Conservation (phyloP, 1,284 basidiomycete genomes). For the Ganoderma leucocontextum region DNA sequence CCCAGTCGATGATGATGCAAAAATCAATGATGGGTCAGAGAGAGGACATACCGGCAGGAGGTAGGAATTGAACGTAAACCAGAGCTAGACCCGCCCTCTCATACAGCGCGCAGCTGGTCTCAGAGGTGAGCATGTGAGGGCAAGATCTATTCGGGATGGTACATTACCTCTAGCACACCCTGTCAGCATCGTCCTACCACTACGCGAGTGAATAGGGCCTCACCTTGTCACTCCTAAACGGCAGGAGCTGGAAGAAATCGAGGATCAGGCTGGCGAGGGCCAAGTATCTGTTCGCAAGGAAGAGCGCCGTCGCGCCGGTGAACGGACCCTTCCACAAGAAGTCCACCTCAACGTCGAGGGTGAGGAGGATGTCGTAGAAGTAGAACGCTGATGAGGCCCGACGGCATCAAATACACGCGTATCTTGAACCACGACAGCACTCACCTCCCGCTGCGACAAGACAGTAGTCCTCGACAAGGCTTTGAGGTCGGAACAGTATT, state of each 20-base stretch:
- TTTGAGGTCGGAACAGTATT: background rate
- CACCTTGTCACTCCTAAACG: background rate
- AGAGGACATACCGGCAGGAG: background rate
- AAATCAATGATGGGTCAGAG: background rate
- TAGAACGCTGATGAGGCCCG: constrained; percentile 9
- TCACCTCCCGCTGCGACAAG: background rate
- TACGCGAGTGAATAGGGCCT: too few species aligned
- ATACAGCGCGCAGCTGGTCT: background rate
- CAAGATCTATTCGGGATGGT: background rate
- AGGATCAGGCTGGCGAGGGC: constrained; percentile 7
- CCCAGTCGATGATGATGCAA: background rate
- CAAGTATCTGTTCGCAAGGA: constrained; percentile 19
- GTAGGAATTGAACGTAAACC: background rate
- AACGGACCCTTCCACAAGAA: constrained; percentile 18
- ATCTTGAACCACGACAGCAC: background rate
- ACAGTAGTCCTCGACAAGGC: constrained; percentile 3
- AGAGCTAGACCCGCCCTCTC: background rate
- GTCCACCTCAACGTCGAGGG: constrained; percentile 21
- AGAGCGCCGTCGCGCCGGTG: constrained; percentile 18
- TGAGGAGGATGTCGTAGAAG: constrained; percentile 20
- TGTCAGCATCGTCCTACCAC: background rate
- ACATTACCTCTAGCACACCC: background rate
- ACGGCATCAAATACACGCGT: background rate
- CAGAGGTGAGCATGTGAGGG: background rate
- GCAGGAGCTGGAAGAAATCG: constrained; percentile 1